Evolutionary conservation across 331 rosid species (phyloP).

Genomic region (Telfairia occidentalis): DNA sequence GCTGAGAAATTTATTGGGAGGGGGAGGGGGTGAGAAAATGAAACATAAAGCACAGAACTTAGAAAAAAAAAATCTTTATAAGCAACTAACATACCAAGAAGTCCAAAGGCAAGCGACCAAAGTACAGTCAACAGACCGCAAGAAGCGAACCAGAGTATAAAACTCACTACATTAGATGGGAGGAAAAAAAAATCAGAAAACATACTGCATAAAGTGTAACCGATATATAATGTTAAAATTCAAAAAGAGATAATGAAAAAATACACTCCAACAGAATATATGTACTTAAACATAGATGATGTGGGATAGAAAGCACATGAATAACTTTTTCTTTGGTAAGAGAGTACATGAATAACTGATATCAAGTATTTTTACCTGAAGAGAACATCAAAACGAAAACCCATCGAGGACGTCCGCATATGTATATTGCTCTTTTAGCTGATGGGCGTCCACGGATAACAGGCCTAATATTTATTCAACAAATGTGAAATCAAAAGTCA

Average conservation of each 20-base stretch:
- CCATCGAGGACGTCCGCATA: conserved; percentile 91
- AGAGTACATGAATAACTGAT: neutral
- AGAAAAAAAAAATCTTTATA: neutral
- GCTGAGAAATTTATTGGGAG: conserved; percentile 27
- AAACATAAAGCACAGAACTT: neutral
- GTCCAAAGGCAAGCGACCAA: conserved; percentile 72
- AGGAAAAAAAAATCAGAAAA: neutral
- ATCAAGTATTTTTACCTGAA: conserved; percentile 35
- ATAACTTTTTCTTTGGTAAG: too few species aligned
- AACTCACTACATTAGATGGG: conserved; percentile 40
- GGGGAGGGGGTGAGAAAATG: conserved; percentile 9
- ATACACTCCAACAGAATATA: neutral
- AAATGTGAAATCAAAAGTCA: conserved; percentile 15
- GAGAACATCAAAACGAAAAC: conserved; percentile 61
- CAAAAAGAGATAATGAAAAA: neutral
- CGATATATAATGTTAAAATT: neutral
- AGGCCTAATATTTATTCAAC: conserved; percentile 52
- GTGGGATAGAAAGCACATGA: too few species aligned
- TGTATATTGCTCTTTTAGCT: conserved; percentile 63
- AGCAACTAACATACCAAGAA: conserved; percentile 44
- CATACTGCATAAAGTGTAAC: neutral
- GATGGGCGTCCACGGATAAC: conserved; percentile 96
- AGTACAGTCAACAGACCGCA: conserved; percentile 64
- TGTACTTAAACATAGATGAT: neutral
- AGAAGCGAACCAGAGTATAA: conserved; percentile 62